Evolutionary conservation across 169 alveolate species (phyloP).

Genomic region (Fabrea salina): DNA sequence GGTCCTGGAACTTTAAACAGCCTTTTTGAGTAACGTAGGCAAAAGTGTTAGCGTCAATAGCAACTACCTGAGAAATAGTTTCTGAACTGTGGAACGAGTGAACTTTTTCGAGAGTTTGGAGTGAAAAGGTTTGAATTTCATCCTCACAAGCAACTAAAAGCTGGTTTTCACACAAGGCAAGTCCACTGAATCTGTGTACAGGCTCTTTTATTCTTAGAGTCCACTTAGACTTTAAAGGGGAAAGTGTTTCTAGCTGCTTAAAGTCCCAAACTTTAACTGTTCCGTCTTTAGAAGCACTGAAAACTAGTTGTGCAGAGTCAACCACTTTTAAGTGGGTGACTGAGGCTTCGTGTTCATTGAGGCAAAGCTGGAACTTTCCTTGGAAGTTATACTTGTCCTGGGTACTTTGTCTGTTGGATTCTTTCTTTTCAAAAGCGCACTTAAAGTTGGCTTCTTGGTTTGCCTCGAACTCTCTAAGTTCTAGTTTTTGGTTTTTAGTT

Average conservation of each 20-base stretch:
- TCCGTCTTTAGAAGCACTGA: conserved; percentile 25
- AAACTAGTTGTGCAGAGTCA: neutral
- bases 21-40: conserved; percentile 13
- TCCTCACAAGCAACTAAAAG: conserved; percentile 7
- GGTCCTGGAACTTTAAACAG: neutral
- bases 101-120: neutral
- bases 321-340: neutral
- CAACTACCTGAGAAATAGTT: neutral
- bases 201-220: neutral
- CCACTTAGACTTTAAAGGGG: neutral
- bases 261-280: conserved; percentile 14
- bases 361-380: conserved; percentile 1
- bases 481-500: neutral
- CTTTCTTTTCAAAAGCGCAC: neutral
- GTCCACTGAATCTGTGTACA: neutral
- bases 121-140: neutral
- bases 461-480: neutral
- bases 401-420: neutral
- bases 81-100: neutral
- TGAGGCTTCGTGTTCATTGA: conserved; percentile 10
- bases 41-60: neutral
- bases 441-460: neutral
- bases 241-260: neutral
- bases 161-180: neutral
- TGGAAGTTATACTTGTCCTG: neutral